Percentiles rank a stretch among this genome's conserved stretches.
Evolutionary conservation across 108 stramenopile species (phyloP).

Genomic region (Mayamaea pseudoterrestris): DNA sequence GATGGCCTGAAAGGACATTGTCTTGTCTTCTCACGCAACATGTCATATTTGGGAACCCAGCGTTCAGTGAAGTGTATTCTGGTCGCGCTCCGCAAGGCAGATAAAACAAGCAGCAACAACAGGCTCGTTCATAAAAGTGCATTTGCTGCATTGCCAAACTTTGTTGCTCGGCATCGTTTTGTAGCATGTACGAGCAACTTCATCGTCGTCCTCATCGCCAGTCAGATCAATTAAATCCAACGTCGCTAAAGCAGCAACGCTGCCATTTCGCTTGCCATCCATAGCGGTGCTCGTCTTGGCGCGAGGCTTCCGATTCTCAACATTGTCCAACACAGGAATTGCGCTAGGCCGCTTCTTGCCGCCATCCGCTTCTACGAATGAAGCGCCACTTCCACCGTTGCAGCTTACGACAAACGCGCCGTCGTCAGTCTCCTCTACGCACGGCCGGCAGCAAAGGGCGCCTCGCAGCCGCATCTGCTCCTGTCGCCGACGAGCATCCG

Average conservation of each 20-base stretch:
- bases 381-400: too few species aligned
- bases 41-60: background rate
- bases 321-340: too few species aligned
- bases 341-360: too few species aligned
- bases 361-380: too few species aligned
- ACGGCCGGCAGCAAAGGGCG: slow-evolving; percentile 24
- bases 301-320: too few species aligned
- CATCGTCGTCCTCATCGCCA: slow-evolving; percentile 1
- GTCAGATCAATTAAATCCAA: slow-evolving; percentile 1
- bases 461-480: slow-evolving; percentile 17
- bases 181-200: too few species aligned
- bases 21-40: background rate
- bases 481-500: slow-evolving; percentile 22
- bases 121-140: background rate
- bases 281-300: too few species aligned
- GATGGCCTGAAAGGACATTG: background rate
- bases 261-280: too few species aligned
- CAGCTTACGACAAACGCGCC: too few species aligned
- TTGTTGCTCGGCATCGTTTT: too few species aligned
- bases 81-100: background rate
- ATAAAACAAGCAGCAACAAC: background rate
- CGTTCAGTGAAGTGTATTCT: background rate
- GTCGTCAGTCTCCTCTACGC: slow-evolving; percentile 20
- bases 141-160: background rate
- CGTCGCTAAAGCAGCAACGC: too few species aligned